Conservation (phyloP, 139 green algal genomes). For the Chlorella sp. region DNA sequence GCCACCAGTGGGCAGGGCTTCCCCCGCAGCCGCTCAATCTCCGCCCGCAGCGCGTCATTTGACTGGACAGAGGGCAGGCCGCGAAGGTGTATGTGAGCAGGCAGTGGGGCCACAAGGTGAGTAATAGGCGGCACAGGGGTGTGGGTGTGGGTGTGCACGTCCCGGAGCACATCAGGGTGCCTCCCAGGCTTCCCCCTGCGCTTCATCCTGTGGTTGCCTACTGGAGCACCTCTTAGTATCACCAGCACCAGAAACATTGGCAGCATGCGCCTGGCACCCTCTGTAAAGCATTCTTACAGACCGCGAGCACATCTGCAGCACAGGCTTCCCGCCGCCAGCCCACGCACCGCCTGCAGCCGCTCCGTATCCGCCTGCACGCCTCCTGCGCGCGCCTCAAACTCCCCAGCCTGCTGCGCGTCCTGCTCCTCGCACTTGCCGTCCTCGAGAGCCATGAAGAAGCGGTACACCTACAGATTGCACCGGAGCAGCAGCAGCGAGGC, state of each 20-base stretch:
- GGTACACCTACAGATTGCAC: slow-evolving; percentile 54
- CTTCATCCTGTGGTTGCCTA: too few species aligned
- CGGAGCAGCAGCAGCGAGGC: background rate
- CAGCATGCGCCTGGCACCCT: too few species aligned
- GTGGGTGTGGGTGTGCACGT: too few species aligned
- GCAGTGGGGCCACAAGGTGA: too few species aligned
- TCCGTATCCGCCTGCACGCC: slow-evolving; percentile 35
- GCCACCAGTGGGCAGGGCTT: slow-evolving; percentile 71
- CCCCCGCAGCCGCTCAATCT: slow-evolving; percentile 63
- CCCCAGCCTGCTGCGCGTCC: slow-evolving; percentile 66
- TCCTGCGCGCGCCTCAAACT: slow-evolving; percentile 57
- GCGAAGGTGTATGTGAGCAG: background rate
- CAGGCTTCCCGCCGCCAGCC: background rate
- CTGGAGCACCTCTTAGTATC: too few species aligned
- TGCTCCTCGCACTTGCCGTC: slow-evolving; percentile 68
- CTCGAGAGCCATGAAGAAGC: slow-evolving; percentile 82
- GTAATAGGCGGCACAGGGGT: too few species aligned
- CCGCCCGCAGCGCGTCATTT: slow-evolving; percentile 49
- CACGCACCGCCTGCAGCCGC: slow-evolving; percentile 30
- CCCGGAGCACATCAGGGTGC: too few species aligned
- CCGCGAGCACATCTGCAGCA: background rate
- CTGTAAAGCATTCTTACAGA: background rate
- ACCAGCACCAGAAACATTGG: too few species aligned
- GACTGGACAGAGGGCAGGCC: slow-evolving; percentile 38
- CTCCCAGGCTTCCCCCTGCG: too few species aligned